A percentile compares a stretch with the other conserved stretches of the same genome.
These are phyloP conservation scores for Ophiosphaerella narmari DNA, from an alignment of 2,329 filamentous ascomycete species.

Conservation along the genomic window DNA sequence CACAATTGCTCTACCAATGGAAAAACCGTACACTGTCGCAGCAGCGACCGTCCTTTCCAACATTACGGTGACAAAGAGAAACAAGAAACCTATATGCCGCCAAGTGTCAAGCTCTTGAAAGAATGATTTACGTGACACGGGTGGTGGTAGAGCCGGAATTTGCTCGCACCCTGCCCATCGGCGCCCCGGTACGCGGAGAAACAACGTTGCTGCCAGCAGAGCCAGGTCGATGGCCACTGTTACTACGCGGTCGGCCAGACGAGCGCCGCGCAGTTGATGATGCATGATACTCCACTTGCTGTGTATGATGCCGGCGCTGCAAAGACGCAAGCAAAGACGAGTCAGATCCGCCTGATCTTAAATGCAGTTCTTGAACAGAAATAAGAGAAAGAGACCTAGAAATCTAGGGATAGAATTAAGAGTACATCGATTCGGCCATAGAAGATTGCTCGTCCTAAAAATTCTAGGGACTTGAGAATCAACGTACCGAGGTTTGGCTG, in stretches of 20 bases:
- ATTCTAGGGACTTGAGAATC: conserved; percentile 49
- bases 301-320: conserved; percentile 46
- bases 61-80: conserved; percentile 3
- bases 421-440: conserved; percentile 48
- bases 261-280: conserved; percentile 38
- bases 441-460: conserved; percentile 44
- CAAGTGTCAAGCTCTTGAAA: conserved; percentile 1
- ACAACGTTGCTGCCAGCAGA: conserved; percentile 35
- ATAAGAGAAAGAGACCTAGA: conserved; percentile 34
- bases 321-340: conserved; percentile 44
- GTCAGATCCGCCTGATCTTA: conserved; percentile 47
- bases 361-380: conserved; percentile 41
- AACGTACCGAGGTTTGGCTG: conserved; percentile 51
- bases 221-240: conserved; percentile 41
- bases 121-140: conserved; percentile 21
- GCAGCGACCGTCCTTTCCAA: neutral
- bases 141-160: conserved; percentile 38
- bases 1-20: conserved; percentile 2
- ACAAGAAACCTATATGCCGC: conserved; percentile 8
- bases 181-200: conserved; percentile 30
- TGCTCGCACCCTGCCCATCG: conserved; percentile 33
- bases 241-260: conserved; percentile 45
- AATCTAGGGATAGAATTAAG: conserved; percentile 48
- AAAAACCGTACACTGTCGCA: conserved; percentile 1
- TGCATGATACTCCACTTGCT: conserved; percentile 41